Conservation (phyloP, 306 rosid genomes). For the Lagenaria siceraria region DNA sequence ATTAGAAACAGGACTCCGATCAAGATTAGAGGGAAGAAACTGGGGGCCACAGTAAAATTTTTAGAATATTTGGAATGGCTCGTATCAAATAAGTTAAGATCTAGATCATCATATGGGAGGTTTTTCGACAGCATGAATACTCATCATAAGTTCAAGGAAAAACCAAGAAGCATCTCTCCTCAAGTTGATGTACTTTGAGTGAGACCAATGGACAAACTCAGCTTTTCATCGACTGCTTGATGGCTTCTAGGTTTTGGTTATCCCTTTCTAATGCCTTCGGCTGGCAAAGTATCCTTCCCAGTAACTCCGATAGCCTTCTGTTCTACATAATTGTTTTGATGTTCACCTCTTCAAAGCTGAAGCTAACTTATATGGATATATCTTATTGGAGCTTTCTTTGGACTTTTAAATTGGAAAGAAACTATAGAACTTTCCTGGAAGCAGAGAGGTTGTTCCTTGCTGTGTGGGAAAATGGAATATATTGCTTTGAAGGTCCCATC, state of each 20-base stretch:
- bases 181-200: neutral
- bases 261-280: neutral
- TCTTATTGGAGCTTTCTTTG: neutral
- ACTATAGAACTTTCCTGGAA: neutral
- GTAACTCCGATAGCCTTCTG: neutral
- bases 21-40: neutral
- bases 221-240: neutral
- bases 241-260: neutral
- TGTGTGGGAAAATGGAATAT: neutral
- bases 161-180: neutral
- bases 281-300: neutral
- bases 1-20: neutral
- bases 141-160: neutral
- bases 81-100: neutral
- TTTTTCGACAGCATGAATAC: neutral
- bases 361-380: neutral
- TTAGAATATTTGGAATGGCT: neutral
- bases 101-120: neutral
- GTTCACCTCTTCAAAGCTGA: neutral
- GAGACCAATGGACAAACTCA: neutral
- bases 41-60: neutral
- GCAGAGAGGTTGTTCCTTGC: neutral
- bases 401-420: neutral
- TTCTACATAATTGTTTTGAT: neutral
- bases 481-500: neutral